Percentiles rank a stretch among this genome's conserved stretches.
Evolutionary conservation across 2,329 filamentous ascomycete species (phyloP).

Genomic region (Colletotrichum sp.): DNA sequence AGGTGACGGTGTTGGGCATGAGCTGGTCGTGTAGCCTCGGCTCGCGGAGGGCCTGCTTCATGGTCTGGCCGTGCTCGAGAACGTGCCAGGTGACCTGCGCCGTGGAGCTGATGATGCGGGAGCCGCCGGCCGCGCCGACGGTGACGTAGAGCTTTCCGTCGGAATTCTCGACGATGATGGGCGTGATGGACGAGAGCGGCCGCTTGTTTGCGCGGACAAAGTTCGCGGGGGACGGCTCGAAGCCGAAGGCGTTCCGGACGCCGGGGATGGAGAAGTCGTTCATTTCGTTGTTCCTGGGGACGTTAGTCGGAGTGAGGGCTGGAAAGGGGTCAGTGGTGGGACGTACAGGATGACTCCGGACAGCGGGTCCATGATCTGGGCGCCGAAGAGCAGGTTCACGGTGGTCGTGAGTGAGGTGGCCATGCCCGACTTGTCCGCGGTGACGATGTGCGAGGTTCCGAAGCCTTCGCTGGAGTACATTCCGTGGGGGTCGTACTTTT

Average conservation of each 20-base stretch:
- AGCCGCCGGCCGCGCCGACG: slow-evolving; percentile 81
- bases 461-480: slow-evolving; percentile 72
- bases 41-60: slow-evolving; percentile 65
- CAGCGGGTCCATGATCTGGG: slow-evolving; percentile 76
- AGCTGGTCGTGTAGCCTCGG: slow-evolving; percentile 85
- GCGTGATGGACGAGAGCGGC: slow-evolving; percentile 82
- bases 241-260: slow-evolving; percentile 81
- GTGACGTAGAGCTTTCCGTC: slow-evolving; percentile 70
- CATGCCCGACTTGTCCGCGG: slow-evolving; percentile 75
- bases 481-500: slow-evolving; percentile 73
- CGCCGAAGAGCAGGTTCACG: slow-evolving; percentile 86
- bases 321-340: slow-evolving; percentile 36
- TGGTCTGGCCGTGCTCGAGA: slow-evolving; percentile 66
- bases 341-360: slow-evolving; percentile 78
- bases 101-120: slow-evolving; percentile 81
- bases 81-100: slow-evolving; percentile 77
- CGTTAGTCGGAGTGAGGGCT: slow-evolving; percentile 20
- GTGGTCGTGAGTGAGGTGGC: slow-evolving; percentile 86
- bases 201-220: slow-evolving; percentile 83
- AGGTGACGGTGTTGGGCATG: slow-evolving; percentile 69
- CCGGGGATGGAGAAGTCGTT: slow-evolving; percentile 88
- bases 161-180: slow-evolving; percentile 72
- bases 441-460: slow-evolving; percentile 76
- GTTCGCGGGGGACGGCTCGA: slow-evolving; percentile 79
- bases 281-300: slow-evolving; percentile 63